Conservation (phyloP, 1,284 basidiomycete genomes). For the Somion occarium region DNA sequence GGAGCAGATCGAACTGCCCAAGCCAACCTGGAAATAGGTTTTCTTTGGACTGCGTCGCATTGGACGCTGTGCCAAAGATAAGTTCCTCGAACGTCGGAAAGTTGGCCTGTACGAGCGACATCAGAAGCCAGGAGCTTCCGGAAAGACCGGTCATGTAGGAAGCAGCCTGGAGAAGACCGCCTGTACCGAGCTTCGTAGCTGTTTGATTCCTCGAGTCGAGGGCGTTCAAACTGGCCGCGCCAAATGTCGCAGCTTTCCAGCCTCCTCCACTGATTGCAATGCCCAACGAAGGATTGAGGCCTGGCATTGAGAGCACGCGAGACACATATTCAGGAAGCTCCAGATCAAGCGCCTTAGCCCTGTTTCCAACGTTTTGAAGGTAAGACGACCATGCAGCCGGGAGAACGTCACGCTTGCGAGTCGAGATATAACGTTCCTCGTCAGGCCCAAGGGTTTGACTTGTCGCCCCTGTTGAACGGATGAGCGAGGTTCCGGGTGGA, state of each 20-base stretch:
- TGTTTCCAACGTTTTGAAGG: no score
- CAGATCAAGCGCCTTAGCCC: no score
- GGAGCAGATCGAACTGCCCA: slow-evolving; percentile 19
- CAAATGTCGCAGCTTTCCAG: slow-evolving; percentile 44
- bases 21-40: slow-evolving; percentile 18
- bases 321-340: no score
- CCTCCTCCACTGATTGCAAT: no score
- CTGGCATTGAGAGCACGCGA: no score
- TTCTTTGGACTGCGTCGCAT: no score
- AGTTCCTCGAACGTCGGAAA: slow-evolving; percentile 22
- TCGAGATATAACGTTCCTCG: slow-evolving; percentile 22
- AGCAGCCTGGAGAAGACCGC: slow-evolving; percentile 45
- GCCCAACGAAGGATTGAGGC: no score
- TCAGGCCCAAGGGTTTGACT: slow-evolving; percentile 20
- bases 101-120: slow-evolving; percentile 23
- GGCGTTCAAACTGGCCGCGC: slow-evolving; percentile 43
- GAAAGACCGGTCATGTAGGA: slow-evolving; percentile 40
- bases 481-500: no score
- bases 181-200: no score
- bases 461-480: no score
- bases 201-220: slow-evolving; percentile 46
- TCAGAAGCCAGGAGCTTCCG: slow-evolving; percentile 31
- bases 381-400: slow-evolving; percentile 26
- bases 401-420: slow-evolving; percentile 17
- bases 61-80: no score